Percentiles rank a stretch among this genome's conserved stretches.
phyloP scores from a whole-genome alignment of 108 stramenopile species.

The Asterionellopsis glacialis region DNA sequence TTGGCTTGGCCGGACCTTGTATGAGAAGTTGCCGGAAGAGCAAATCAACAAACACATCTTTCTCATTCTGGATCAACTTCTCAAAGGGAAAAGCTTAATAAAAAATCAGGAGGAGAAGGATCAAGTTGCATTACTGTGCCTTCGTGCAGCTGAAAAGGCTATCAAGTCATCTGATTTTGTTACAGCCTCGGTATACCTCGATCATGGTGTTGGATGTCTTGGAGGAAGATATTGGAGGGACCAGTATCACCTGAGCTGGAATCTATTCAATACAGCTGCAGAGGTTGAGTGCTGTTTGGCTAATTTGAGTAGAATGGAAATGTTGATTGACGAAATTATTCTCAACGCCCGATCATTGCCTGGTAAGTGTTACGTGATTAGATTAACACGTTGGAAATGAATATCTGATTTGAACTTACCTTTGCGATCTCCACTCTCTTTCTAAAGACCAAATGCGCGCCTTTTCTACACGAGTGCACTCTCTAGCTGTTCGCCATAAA shows the following conservation, averaged over 20 bases:
- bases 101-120: background rate
- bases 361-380: too few species aligned
- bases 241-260: slow-evolving; percentile 50
- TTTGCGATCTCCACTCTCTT: too few species aligned
- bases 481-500: slow-evolving; percentile 17
- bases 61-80: slow-evolving; percentile 1
- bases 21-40: background rate
- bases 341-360: slow-evolving; percentile 16
- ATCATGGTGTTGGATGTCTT: background rate
- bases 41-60: background rate
- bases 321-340: slow-evolving; percentile 23
- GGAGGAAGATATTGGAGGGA: slow-evolving; percentile 7
- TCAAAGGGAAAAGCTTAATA: background rate
- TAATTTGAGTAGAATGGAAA: slow-evolving; percentile 24
- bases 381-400: too few species aligned
- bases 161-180: background rate
- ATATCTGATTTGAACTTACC: too few species aligned
- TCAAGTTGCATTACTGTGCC: background rate
- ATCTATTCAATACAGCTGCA: slow-evolving; percentile 43
- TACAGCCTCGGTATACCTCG: background rate
- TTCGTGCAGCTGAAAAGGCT: background rate
- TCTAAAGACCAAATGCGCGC: slow-evolving; percentile 31
- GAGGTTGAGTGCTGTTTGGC: slow-evolving; percentile 28
- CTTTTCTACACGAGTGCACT: slow-evolving; percentile 25
- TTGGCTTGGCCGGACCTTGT: background rate